Base-by-base conservation (phyloP, 352 stramenopile species). In the Phytophthora brassicae region DNA sequence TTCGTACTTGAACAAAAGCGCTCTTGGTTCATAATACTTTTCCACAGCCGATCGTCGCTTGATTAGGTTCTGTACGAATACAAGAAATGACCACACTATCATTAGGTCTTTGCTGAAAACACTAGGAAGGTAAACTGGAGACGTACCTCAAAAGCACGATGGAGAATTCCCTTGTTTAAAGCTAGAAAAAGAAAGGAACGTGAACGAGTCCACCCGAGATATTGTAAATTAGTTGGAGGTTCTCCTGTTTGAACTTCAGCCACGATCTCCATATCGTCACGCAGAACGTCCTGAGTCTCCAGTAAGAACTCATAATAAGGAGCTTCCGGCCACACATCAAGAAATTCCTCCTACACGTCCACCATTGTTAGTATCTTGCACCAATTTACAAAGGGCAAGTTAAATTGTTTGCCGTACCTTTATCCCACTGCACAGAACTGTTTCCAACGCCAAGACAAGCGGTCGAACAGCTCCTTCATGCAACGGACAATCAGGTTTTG, bases 151-250 rank as follows among this genome's bases (percentile, higher is more conserved):
- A 94, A 82, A 1, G 81, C 84, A 24, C 78, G 79, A 31, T 90
- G 84, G 8, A 94, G 73, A 28, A 94, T 79, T 29, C 79, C 79
- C 54, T 84, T 88, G 45, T 89, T 94, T 42, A 94, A 64, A n/a
- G 82, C 81, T 38, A 85, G 42, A 16, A 86, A 70, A 7, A 94
- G 56, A 44, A 92, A 79, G 2, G 75, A 77, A 4, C 84, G 84
- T 6, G 84, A 74, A n/a, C 67, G 71, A 3, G 74, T 88, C 84
- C 84, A 94, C 0, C 84, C 84, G 4, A 94, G 47, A 64, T 72
- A 75, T 20, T 71, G 65, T 3, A 88, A 64, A n/a, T 77, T 79
- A 13, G 35, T 29, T 12, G 71, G 66, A 16, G 67, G 43, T 13
- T 62, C 28, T 11, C 82, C 56, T 9, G 60, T 48, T 43, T 81